Evolutionary conservation across 805 yeast species (phyloP).

Genomic region (Starmerella tilneyi): DNA sequence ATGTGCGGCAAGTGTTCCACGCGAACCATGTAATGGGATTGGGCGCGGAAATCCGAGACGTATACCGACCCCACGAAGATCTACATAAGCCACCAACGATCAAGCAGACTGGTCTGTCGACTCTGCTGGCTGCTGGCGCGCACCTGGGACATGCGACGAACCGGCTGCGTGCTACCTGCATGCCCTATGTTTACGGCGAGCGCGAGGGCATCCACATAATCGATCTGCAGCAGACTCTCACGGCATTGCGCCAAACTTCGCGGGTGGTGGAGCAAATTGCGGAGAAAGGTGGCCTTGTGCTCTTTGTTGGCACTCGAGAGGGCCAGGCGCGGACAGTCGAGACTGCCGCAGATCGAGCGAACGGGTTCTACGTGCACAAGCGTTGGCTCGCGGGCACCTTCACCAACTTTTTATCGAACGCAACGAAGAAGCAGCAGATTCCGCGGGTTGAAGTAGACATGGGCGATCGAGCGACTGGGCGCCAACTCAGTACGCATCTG

Average conservation of each 20-base stretch:
- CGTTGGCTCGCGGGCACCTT: conserved; percentile 95
- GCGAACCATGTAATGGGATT: conserved; percentile 42
- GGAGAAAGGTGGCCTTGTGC: conserved; percentile 70
- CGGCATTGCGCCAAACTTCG: conserved; percentile 69
- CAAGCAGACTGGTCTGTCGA: conserved; percentile 52
- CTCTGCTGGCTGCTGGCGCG: conserved; percentile 81
- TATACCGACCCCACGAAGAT: conserved; percentile 62
- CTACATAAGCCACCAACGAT: conserved; percentile 45
- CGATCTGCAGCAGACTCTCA: conserved; percentile 74
- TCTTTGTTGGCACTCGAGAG: conserved; percentile 74
- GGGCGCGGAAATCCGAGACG: conserved; percentile 55
- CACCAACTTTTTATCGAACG: conserved; percentile 67
- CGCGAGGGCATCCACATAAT: conserved; percentile 87
- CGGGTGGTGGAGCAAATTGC: conserved; percentile 75
- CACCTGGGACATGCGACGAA: conserved; percentile 88
- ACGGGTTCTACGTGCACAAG: conserved; percentile 70
- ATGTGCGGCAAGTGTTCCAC: conserved; percentile 60
- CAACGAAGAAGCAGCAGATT: conserved; percentile 40
- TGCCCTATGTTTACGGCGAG: conserved; percentile 77
- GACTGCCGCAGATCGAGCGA: conserved; percentile 64
- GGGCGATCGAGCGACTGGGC: conserved; percentile 55
- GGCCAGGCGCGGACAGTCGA: conserved; percentile 67
- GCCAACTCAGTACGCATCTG: conserved; percentile 45
- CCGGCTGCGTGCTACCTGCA: conserved; percentile 59
- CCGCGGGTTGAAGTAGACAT: conserved; percentile 62